phyloP scores from a whole-genome alignment of 345 rosid genomes.

The Corymbia maculata region DNA sequence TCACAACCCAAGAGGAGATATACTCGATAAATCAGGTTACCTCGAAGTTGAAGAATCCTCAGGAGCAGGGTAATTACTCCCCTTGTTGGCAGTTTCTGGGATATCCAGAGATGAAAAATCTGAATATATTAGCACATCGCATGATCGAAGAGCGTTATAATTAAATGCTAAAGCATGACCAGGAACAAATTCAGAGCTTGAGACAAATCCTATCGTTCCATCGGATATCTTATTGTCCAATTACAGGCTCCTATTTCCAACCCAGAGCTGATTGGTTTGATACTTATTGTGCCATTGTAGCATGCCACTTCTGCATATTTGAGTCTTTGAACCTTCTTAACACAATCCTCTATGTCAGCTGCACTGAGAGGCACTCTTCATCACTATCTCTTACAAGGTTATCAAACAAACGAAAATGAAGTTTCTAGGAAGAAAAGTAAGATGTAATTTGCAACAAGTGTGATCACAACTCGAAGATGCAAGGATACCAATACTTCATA shows the following conservation, averaged over 20 bases:
- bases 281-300: slow-evolving; percentile 62
- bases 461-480: neutral
- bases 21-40: slow-evolving; percentile 14
- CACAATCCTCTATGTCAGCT: slow-evolving; percentile 55
- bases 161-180: slow-evolving; percentile 52
- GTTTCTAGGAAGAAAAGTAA: neutral
- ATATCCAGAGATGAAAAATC: slow-evolving; percentile 34
- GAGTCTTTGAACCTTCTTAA: slow-evolving; percentile 49
- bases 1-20: neutral
- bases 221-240: slow-evolving; percentile 66
- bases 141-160: slow-evolving; percentile 38
- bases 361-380: slow-evolving; percentile 37
- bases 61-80: neutral
- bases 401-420: neutral
- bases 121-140: slow-evolving; percentile 55
- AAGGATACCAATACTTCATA: neutral
- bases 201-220: slow-evolving; percentile 40
- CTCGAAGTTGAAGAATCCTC: slow-evolving; percentile 12
- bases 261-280: slow-evolving; percentile 82
- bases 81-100: slow-evolving; percentile 19
- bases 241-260: slow-evolving; percentile 80
- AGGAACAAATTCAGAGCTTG: slow-evolving; percentile 3
- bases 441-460: neutral
- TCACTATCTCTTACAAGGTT: neutral
- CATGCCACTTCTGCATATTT: slow-evolving; percentile 71